Evolutionary conservation across 106 monocot species (phyloP), one percentile per base, ranked within the genome.

Genomic region (Narthecium ossifragum): DNA sequence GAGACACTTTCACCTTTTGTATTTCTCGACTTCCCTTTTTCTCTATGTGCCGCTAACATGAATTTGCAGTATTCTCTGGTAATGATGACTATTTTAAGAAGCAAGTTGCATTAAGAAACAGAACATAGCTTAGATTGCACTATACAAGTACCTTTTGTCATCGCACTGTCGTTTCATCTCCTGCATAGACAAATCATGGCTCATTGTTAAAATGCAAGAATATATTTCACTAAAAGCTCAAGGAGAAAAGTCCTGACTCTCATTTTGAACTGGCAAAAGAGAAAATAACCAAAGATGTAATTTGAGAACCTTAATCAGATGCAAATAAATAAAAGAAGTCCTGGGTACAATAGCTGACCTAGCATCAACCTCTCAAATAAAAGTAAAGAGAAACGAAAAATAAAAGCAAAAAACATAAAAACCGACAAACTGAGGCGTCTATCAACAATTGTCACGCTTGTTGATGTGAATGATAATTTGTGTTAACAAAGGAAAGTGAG

Each of bases 91-190:
- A 59, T n/a, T 25, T 37, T 74, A 4, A 64, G 34, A 70, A 62
- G 51, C n/a, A 46, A 50, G 26, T 31, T 22, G 1, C 15, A 15
- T 15, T 12, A 14, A 27, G n/a, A n/a, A 47, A 51, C 18, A 30
- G 26, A 21, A 11, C 2, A 51, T 8, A 29, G 21, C 26, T 46
- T 14, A 52, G 2, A 50, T 40, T 17, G 15, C 58, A 38, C 12
- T 48, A 37, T 20, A 1, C 53, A 6, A 34, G 11, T 61, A 82
- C 90, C 90, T 73, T 74, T 86, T 91, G 21, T 86, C 82, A 71
- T 91, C 86, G 72, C 91, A 91, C 14, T 83, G 85, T 6, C 61
- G 85, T 65, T 91, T 86, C 91, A 91, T 91, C 23, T 85, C 91
- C 91, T 91, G 73, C 66, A 83, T 51, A 27, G 11, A 10, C 8